Evolutionary conservation across 2,329 filamentous ascomycete genomes (phyloP), one percentile per base, ranked within the genome.

Genomic region (Aspergillus puulaauensis): DNA sequence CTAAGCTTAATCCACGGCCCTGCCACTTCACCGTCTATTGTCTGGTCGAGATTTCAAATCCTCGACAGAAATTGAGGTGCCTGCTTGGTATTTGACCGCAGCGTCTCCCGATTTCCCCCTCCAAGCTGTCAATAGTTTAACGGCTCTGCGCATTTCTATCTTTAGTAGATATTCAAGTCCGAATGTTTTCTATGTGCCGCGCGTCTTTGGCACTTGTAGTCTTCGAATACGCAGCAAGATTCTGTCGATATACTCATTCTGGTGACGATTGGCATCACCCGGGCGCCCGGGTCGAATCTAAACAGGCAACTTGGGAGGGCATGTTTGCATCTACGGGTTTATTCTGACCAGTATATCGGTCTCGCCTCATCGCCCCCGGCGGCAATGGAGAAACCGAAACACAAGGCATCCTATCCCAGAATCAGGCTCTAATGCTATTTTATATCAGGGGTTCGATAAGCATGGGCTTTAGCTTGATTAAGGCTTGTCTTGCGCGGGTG

Each of bases 61-160:
- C 14, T 27, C 14, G 39, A 11, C 27, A 48, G 44, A 50, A 57
- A 57, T 45, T 14, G 48, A 31, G 50, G 31, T 57, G 56, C 56
- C 56, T 57, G 56, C 56, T 57, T 57, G 56, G 56, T 54, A 37
- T 57, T 57, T 41, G 24, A 54, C 50, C 50, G 56, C 50, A 57
- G 56, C 17, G 15, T 55, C 24, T 24, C 24, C 14, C 14, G 4
- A 17, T 27, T 35, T 6, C 6, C 33, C 17, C 4, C 48, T n/a
- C 21, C 11, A 48, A 48, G 23, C 6, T 7, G 17, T 8, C 19
- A n/a, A 48, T 12, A 44, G 45, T 50, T 49, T 24, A 15, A 46
- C 17, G 4, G 41, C 12, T 24, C 48, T 51, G 21, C 35, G 33
- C 43, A 33, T 41, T 47, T 54, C 52, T 48, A 54, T 54, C 45